Evolutionary conservation across 257 asterid species (phyloP), one percentile per base, ranked within the genome.

Genomic region (Thymus mandschuricus): DNA sequence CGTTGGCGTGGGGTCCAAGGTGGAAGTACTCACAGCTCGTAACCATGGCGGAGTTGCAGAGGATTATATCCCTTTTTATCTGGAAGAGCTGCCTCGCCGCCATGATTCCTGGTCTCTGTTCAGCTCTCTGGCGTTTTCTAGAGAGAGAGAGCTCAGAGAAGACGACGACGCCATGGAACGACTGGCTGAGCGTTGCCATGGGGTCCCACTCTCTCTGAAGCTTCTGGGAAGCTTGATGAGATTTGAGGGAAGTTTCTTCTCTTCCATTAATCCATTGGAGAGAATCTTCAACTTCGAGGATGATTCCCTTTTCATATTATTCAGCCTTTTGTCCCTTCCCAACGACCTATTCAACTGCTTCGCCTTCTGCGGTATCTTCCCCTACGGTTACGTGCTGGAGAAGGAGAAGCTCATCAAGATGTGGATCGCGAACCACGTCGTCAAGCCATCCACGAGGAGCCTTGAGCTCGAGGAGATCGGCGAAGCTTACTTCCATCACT

Each of bases 151-250:
- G n/a, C n/a, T n/a, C n/a, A n/a, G n/a, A 0, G 56, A 6, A 9
- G 30, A 49, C n/a, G 56, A 64, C 41, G 35, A 3, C 35, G 5
- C 27, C 33, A n/a, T n/a, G n/a, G n/a, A 5, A 11, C 64, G 54
- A 1, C 40, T 28, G 7, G 38, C 52, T 27, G 40, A 35, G 40
- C 52, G 28, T 8, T 68, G 72, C 72, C 21, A 38, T 2, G 63
- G 72, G 63, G 40, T 68, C 31, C 73, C 73, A 5, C 73, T 68
- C 12, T 54, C 41, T 41, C 2, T 68, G 31, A 68, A 68, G 33
- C 73, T 68, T 54, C 64, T 68, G 0, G 73, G 73, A 31, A 68
- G 73, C 64, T 55, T 68, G 64, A 50, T 12, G 44, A 68, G 73
- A 55, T 68, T 38, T 41, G 50, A 40, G 38, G 73, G 54, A 30